Evolutionary conservation across 208 protist genomes (phyloP).

Genomic region (Acanthamoeba sp.): DNA sequence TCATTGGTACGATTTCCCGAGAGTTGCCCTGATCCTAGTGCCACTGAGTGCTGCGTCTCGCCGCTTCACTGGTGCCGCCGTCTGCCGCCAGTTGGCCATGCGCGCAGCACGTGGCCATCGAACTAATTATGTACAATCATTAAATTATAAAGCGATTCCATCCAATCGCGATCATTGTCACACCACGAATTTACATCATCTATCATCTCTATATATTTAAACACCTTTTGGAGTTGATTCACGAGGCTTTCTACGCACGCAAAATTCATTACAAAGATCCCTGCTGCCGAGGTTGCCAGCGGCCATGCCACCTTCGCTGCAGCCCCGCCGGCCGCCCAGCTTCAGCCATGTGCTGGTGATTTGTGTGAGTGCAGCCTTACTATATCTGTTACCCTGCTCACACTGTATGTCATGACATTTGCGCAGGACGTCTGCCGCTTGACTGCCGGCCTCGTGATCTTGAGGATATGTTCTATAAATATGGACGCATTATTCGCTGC

Average conservation of each 20-base stretch:
- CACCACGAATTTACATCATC: not conserved
- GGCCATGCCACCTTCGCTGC: not conserved
- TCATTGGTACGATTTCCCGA: slow-evolving; percentile 14
- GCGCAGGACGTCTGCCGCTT: slow-evolving; percentile 58
- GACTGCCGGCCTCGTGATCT: slow-evolving; percentile 57
- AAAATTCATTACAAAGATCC: not conserved
- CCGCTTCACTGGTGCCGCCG: not conserved
- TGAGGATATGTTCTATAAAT: slow-evolving; percentile 76
- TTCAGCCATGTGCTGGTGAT: not conserved
- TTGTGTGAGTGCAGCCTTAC: not conserved
- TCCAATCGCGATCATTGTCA: not conserved
- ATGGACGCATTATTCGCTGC: slow-evolving; percentile 50
- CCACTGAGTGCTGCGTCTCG: not conserved
- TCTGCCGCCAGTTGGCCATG: slow-evolving; percentile 30
- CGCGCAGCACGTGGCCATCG: not conserved
- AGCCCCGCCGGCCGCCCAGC: too few species aligned
- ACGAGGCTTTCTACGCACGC: not conserved
- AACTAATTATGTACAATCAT: not conserved
- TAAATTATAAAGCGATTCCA: not conserved
- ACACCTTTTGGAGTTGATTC: not conserved
- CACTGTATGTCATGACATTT: not conserved
- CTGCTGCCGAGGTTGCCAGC: not conserved
- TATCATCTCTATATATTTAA: not conserved
- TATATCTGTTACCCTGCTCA: not conserved
- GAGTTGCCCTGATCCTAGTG: not conserved